phyloP scores from a whole-genome alignment of 495 filamentous ascomycete genomes.

The Podospora pseudoanserina region DNA sequence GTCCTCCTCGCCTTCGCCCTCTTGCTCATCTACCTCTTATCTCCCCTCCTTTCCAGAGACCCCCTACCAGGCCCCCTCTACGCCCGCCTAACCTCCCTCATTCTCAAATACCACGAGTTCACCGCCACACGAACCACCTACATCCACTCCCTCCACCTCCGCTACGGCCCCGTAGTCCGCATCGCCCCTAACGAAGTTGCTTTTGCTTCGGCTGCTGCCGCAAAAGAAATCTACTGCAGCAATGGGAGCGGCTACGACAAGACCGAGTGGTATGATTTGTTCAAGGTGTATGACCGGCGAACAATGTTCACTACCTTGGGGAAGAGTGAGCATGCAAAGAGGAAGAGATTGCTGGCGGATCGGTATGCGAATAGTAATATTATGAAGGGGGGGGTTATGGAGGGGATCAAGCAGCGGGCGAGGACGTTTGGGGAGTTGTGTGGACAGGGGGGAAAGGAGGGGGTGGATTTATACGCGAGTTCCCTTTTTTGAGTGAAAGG shows the following conservation, averaged over 20 bases:
- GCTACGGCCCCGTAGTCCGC: slow-evolving; percentile 56
- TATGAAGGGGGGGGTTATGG: slow-evolving; percentile 48
- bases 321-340: slow-evolving; percentile 53
- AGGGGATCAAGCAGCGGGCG: slow-evolving; percentile 53
- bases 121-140: slow-evolving; percentile 49
- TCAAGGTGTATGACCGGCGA: slow-evolving; percentile 54
- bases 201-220: slow-evolving; percentile 53
- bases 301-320: slow-evolving; percentile 61
- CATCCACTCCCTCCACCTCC: slow-evolving; percentile 53
- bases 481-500: background rate
- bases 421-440: slow-evolving; percentile 51
- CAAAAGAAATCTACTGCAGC: slow-evolving; percentile 64
- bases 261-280: slow-evolving; percentile 63
- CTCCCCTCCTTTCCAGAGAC: slow-evolving; percentile 33
- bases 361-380: slow-evolving; percentile 66
- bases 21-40: slow-evolving; percentile 28
- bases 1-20: slow-evolving; percentile 19
- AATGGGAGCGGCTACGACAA: slow-evolving; percentile 66
- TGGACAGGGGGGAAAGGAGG: slow-evolving; percentile 35
- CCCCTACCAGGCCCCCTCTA: slow-evolving; percentile 52
- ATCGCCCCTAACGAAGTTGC: slow-evolving; percentile 59
- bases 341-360: slow-evolving; percentile 59
- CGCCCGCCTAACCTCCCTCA: slow-evolving; percentile 50
- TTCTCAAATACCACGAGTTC: slow-evolving; percentile 58
- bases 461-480: slow-evolving; percentile 58